Conservation (phyloP, 768 basidiomycete genomes). For the Mycena maculata region DNA sequence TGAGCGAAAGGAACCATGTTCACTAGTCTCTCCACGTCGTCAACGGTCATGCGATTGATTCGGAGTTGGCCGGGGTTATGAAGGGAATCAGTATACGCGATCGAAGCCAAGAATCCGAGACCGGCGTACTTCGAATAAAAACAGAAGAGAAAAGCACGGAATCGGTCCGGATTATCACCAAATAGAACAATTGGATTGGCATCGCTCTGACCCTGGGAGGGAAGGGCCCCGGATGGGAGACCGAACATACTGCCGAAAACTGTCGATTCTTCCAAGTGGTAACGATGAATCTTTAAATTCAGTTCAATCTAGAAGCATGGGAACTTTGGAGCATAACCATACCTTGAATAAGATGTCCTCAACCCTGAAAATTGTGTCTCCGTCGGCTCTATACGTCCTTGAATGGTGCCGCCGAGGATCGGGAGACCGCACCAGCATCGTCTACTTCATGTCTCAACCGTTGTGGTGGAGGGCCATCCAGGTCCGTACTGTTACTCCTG, state of each 20-base stretch:
- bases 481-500: neutral
- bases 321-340: neutral
- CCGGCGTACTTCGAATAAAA: slow-evolving; percentile 13
- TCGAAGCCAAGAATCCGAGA: too few relatives aligned
- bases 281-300: slow-evolving; percentile 16
- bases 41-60: slow-evolving; percentile 20
- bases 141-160: slow-evolving; percentile 17
- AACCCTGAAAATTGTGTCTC: slow-evolving; percentile 13
- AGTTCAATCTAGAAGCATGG: too few relatives aligned
- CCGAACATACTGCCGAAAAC: slow-evolving; percentile 21
- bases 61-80: slow-evolving; percentile 11
- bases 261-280: slow-evolving; percentile 16
- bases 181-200: slow-evolving; percentile 1
- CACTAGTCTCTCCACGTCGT: slow-evolving; percentile 7
- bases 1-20: slow-evolving; percentile 17
- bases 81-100: neutral
- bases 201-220: slow-evolving; percentile 2
- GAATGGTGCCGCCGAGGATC: neutral
- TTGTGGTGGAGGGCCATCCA: neutral
- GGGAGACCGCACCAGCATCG: neutral
- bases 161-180: slow-evolving; percentile 9
- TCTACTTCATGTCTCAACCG: neutral
- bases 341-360: slow-evolving; percentile 21
- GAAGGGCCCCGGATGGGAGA: neutral
- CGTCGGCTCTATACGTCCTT: slow-evolving; percentile 21